A percentile compares a stretch with the other conserved stretches of the same genome.
Evolutionary conservation across 768 basidiomycete genomes (phyloP).

Genomic region (Tulasnella sp.): DNA sequence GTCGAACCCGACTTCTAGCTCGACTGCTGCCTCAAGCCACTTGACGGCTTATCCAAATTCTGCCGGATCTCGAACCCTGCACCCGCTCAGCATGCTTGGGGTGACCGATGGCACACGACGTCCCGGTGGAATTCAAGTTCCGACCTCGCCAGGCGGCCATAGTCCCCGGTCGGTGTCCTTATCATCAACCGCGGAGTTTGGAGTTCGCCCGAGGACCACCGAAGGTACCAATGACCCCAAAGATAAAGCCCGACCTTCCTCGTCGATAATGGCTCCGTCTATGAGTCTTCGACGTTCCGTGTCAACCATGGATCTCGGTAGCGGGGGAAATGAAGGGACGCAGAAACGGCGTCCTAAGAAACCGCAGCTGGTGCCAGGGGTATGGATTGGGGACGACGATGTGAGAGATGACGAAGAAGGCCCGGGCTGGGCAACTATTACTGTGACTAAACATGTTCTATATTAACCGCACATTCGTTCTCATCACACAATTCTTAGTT

Average conservation of each 20-base stretch:
- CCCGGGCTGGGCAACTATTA: conserved; percentile 5
- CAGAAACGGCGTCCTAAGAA: conserved; percentile 5
- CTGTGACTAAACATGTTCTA: conserved; percentile 14
- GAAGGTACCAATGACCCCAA: background rate
- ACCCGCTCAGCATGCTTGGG: background rate
- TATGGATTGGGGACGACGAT: conserved; percentile 17
- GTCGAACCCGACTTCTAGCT: background rate
- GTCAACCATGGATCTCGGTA: background rate
- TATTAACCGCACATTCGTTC: background rate
- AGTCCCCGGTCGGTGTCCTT: background rate
- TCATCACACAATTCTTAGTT: background rate
- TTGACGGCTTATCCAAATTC: background rate
- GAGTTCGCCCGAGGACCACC: background rate
- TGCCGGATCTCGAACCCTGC: background rate
- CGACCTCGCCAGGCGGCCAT: background rate
- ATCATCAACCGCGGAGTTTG: background rate
- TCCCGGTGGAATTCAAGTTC: background rate
- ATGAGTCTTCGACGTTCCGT: background rate
- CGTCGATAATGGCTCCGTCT: background rate
- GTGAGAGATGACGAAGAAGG: conserved; percentile 11
- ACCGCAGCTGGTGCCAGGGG: conserved; percentile 13
- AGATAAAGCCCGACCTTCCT: background rate
- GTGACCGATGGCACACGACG: background rate
- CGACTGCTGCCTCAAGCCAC: background rate
- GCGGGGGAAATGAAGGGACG: background rate